Evolutionary conservation across 192 early-diverging fungal species (phyloP).

Genomic region (Podochytrium sp.): DNA sequence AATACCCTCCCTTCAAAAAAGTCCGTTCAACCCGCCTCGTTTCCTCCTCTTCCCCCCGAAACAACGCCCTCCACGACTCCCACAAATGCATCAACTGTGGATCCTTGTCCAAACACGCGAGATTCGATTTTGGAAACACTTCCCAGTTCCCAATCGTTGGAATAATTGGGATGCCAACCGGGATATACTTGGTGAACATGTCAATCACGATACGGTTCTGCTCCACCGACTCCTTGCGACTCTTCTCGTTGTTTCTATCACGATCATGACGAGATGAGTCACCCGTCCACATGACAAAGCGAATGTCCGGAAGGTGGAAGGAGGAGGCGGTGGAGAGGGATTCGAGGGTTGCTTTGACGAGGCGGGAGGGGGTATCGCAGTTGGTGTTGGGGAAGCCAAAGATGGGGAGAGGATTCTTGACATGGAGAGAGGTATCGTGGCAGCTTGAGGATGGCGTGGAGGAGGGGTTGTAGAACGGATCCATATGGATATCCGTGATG

Average conservation of each 20-base stretch:
- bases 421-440: too few relatives aligned
- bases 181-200: too few relatives aligned
- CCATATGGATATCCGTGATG: constrained; percentile 30
- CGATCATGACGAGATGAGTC: constrained; percentile 53
- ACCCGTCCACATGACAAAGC: constrained; percentile 52
- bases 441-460: not conserved
- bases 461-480: constrained; percentile 16
- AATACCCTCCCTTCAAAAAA: constrained; percentile 41
- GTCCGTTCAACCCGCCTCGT: constrained; percentile 30
- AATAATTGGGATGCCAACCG: constrained; percentile 38
- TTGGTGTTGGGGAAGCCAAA: constrained; percentile 16
- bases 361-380: constrained; percentile 22
- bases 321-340: not conserved
- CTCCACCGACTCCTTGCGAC: constrained; percentile 28
- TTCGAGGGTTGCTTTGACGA: constrained; percentile 16
- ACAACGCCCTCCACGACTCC: constrained; percentile 37
- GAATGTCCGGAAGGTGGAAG: too few relatives aligned
- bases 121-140: constrained; percentile 36
- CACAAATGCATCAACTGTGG: constrained; percentile 28
- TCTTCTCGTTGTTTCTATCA: constrained; percentile 31
- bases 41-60: constrained; percentile 26
- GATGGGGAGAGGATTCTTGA: not conserved
- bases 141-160: constrained; percentile 56
- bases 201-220: too few relatives aligned
- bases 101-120: constrained; percentile 17